Base-by-base conservation (phyloP, 1,284 basidiomycete species). In the Ganoderma sinense region DNA sequence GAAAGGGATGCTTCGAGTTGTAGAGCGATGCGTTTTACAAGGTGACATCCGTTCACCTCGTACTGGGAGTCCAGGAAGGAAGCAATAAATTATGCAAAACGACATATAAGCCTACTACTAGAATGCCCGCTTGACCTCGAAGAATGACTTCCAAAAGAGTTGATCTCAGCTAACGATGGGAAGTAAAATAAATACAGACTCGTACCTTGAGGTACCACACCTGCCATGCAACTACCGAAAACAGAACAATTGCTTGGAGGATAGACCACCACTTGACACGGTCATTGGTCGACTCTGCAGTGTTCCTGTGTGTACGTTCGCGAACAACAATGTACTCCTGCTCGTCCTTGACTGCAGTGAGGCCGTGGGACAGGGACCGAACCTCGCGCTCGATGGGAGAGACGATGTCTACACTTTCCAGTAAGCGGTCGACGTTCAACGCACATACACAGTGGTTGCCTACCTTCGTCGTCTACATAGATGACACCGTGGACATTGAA, bases 261-360 rank as follows among this genome's bases (percentile, higher is more conserved):
- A 99, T 92, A 14, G 96, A 97, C 98, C 98, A 99, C 96, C 96
- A 99, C 83, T 99, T 99, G 69, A 99, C 97, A 55, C 98, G 91
- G 45, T 94, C 89, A 80, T 99, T 99, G 76, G 96, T 97, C 4
- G 95, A 96, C 82, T 97, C 96, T 26, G 95, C 95, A 2, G 95
- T 99, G 81, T 99, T 94, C 69, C 98, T 87, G 81, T 99, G 98
- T 40, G 94, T 92, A 67, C 90, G 89, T 82, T 99, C 98, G 59
- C 98, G 88, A 56, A 99, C 92, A 48, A 98, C 95, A 70, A 99
- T 95, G 82, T 99, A 99, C 81, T 98, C 97, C 79, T 99, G 97
- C 82, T 99, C 98, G 78, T 99, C 98, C 83, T 99, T 99, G 74
- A 99, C 96, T 20, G 95, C 85, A 74, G 95, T 90, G 45, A 99